Evolutionary conservation across 2,329 filamentous ascomycete species (phyloP).

Genomic region (Didymella lethalis): DNA sequence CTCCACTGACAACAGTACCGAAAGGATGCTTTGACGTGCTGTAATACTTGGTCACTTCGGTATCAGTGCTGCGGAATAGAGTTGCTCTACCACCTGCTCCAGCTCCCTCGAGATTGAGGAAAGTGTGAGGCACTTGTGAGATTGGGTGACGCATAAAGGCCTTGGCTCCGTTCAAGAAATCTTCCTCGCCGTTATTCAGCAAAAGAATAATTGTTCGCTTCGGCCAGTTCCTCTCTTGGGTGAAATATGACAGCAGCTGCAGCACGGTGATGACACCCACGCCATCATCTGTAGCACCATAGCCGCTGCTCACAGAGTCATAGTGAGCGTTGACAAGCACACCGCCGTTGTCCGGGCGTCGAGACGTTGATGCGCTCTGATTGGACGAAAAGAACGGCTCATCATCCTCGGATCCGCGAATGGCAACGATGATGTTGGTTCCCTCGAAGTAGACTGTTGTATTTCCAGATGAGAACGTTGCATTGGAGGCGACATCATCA

Average conservation of each 20-base stretch:
- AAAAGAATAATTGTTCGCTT: conserved; percentile 82
- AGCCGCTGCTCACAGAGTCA: conserved; percentile 91
- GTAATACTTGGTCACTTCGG: conserved; percentile 84
- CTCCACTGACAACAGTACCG: conserved; percentile 79
- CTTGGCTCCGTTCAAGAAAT: conserved; percentile 84
- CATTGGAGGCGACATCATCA: conserved; percentile 80
- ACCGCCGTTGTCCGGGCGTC: conserved; percentile 67
- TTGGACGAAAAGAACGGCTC: conserved; percentile 70
- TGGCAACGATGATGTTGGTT: conserved; percentile 90
- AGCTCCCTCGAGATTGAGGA: conserved; percentile 93
- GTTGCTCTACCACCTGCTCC: conserved; percentile 89
- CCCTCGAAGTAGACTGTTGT: conserved; percentile 84
- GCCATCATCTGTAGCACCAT: conserved; percentile 92
- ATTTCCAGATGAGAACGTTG: conserved; percentile 68
- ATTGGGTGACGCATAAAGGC: conserved; percentile 86
- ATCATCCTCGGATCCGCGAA: conserved; percentile 77
- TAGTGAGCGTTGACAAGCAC: conserved; percentile 96
- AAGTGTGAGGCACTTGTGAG: conserved; percentile 81
- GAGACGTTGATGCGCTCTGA: conserved; percentile 54
- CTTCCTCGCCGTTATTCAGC: conserved; percentile 96
- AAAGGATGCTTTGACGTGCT: conserved; percentile 76
- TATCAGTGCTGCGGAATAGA: conserved; percentile 87
- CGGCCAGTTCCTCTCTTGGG: conserved; percentile 71
- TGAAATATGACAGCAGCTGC: conserved; percentile 88
- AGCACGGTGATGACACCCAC: conserved; percentile 87